Percentiles rank a stretch among this genome's conserved stretches.
phyloP scores from a whole-genome alignment of 306 rosid genomes.

The Arachis hypogaea region DNA sequence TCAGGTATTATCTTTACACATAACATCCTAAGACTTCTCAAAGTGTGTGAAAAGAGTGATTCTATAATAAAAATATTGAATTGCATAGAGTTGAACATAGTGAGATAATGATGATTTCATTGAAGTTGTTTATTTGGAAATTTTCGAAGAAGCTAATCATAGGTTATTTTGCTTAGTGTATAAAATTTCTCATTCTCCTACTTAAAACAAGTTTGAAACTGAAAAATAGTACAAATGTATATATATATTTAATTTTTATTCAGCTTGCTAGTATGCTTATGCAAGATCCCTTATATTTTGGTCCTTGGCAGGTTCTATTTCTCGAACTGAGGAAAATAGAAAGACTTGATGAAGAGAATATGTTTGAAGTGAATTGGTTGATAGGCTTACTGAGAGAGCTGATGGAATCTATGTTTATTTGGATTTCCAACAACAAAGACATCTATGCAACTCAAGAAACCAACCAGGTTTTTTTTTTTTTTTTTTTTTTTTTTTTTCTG shows the following conservation, averaged over 20 bases:
- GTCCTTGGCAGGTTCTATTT: conserved; percentile 54
- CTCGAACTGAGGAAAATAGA: conserved; percentile 68
- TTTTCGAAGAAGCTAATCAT: too few relatives aligned
- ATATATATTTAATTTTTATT: conserved; percentile 16
- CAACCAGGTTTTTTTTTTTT: conserved; percentile 61
- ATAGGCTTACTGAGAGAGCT: conserved; percentile 58
- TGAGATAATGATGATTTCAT: not conserved
- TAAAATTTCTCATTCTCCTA: not conserved
- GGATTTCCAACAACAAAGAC: conserved; percentile 59
- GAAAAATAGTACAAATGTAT: conserved; percentile 8
- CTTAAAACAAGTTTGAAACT: not conserved
- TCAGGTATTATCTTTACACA: conserved; percentile 54
- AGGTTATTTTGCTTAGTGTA: not conserved
- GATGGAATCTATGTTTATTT: conserved; percentile 56
- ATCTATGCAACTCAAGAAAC: conserved; percentile 41
- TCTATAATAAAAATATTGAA: not conserved
- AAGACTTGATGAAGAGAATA: conserved; percentile 53
- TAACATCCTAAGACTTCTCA: not conserved
- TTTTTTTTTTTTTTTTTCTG: not conserved
- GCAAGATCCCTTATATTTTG: conserved; percentile 11
- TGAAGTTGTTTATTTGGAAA: too few relatives aligned
- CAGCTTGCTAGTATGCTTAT: conserved; percentile 12
- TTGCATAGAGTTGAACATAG: not conserved
- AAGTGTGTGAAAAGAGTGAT: not conserved
- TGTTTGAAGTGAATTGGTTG: conserved; percentile 68